Evolutionary conservation across 108 stramenopile species (phyloP).

Genomic region (Cyclostephanos invisitatus): DNA sequence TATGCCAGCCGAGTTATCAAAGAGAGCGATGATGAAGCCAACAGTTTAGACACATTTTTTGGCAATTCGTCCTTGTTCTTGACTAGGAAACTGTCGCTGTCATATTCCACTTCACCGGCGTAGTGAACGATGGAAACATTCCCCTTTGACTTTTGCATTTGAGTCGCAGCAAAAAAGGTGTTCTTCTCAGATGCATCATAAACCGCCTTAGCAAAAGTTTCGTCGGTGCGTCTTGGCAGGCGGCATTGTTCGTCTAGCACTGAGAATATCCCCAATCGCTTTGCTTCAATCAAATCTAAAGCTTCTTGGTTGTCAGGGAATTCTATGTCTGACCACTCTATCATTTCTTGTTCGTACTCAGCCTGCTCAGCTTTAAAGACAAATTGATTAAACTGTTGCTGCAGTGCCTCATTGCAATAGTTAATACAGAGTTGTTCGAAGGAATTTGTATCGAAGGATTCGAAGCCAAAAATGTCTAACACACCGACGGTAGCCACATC

Average conservation of each 20-base stretch:
- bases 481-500: slow-evolving; percentile 88
- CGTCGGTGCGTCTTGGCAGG: slow-evolving; percentile 60
- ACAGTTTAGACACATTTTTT: slow-evolving; percentile 86
- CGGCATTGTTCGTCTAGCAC: slow-evolving; percentile 85
- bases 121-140: slow-evolving; percentile 88
- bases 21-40: slow-evolving; percentile 69
- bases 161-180: slow-evolving; percentile 53
- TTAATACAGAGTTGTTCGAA: slow-evolving; percentile 98
- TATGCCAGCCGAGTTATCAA: slow-evolving; percentile 74
- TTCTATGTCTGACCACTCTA: slow-evolving; percentile 87
- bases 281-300: slow-evolving; percentile 86
- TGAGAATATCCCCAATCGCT: slow-evolving; percentile 68
- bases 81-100: slow-evolving; percentile 73
- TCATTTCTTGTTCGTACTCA: slow-evolving; percentile 84
- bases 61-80: slow-evolving; percentile 94
- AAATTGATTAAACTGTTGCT: slow-evolving; percentile 92
- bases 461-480: slow-evolving; percentile 99
- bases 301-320: slow-evolving; percentile 94
- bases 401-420: slow-evolving; percentile 93
- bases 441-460: slow-evolving; percentile 90
- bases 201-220: slow-evolving; percentile 60
- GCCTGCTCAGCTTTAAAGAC: slow-evolving; percentile 90
- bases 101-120: slow-evolving; percentile 87
- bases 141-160: slow-evolving; percentile 63
- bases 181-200: slow-evolving; percentile 71